These are phyloP conservation scores for Primulina tabacum DNA, from an alignment of 257 asterid species.

Conservation along the genomic window DNA sequence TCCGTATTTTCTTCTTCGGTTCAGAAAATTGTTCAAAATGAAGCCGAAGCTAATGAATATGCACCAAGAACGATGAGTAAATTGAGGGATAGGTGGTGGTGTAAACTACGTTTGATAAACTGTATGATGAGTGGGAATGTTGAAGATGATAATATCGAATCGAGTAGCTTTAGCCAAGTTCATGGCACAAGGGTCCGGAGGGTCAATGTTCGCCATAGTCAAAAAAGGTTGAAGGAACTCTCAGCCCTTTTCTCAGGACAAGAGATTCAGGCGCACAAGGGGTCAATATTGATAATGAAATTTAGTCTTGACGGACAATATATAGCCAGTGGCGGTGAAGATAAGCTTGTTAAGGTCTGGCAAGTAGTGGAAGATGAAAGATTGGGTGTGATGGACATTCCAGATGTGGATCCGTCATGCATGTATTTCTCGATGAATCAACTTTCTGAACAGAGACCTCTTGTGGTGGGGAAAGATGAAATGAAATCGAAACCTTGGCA, in stretches of 20 bases:
- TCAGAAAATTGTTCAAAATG: constrained; percentile 30
- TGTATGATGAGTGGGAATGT: constrained; percentile 40
- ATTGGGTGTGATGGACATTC: constrained; percentile 47
- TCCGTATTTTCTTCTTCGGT: constrained; percentile 26
- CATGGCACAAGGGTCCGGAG: constrained; percentile 43
- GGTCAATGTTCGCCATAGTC: constrained; percentile 54
- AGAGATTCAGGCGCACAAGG: constrained; percentile 80
- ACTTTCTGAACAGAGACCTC: constrained; percentile 63
- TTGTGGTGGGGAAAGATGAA: constrained; percentile 53
- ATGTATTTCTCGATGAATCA: constrained; percentile 69
- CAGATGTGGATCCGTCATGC: constrained; percentile 77
- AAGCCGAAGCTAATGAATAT: constrained; percentile 25
- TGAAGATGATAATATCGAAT: constrained; percentile 27
- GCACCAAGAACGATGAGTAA: constrained; percentile 32
- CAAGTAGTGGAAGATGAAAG: constrained; percentile 80
- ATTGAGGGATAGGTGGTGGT: constrained; percentile 49
- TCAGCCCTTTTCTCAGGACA: constrained; percentile 78
- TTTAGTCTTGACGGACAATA: constrained; percentile 82
- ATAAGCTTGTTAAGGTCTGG: constrained; percentile 71
- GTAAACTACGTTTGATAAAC: constrained; percentile 50
- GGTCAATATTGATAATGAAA: constrained; percentile 75
- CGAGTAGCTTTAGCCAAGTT: constrained; percentile 19
- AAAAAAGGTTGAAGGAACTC: constrained; percentile 63
- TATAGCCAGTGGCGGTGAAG: constrained; percentile 86
- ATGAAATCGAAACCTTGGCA: constrained; percentile 34